Conservation (phyloP, 495 filamentous ascomycete species). For the Aspergillus steynii region DNA sequence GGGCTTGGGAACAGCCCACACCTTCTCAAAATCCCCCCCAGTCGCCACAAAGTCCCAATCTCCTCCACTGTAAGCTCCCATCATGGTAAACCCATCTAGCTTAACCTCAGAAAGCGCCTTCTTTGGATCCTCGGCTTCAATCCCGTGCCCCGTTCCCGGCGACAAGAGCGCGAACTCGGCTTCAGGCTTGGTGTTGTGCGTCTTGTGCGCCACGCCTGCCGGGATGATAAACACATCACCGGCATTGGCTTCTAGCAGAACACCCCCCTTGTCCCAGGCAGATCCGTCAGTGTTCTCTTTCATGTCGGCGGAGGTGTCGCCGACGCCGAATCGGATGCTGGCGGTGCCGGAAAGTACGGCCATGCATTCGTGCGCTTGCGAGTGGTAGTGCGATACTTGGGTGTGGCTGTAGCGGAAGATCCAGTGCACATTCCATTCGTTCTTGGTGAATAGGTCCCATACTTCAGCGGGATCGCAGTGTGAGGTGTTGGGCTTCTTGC, state of each 20-base stretch:
- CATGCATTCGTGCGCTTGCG: neutral
- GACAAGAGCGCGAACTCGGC: conserved; percentile 19
- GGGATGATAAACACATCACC: conserved; percentile 42
- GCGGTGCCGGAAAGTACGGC: neutral
- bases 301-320: neutral
- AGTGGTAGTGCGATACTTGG: neutral
- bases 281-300: neutral
- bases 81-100: too few relatives aligned
- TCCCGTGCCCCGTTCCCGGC: conserved; percentile 16
- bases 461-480: too few relatives aligned
- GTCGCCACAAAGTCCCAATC: neutral
- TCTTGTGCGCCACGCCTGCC: conserved; percentile 38
- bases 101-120: too few relatives aligned
- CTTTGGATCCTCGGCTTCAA: neutral
- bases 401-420: neutral
- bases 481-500: too few relatives aligned
- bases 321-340: neutral
- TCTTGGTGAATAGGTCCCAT: neutral
- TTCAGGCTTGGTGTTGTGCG: conserved; percentile 23
- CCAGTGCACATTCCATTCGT: neutral
- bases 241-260: conserved; percentile 25
- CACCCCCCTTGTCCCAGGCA: conserved; percentile 15
- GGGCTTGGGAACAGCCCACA: neutral
- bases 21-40: neutral
- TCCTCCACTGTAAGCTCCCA: neutral